A percentile compares a stretch with the other conserved stretches of the same genome.
Evolutionary conservation across 208 protist genomes (phyloP).

Genomic region (Leishmania braziliensis): DNA sequence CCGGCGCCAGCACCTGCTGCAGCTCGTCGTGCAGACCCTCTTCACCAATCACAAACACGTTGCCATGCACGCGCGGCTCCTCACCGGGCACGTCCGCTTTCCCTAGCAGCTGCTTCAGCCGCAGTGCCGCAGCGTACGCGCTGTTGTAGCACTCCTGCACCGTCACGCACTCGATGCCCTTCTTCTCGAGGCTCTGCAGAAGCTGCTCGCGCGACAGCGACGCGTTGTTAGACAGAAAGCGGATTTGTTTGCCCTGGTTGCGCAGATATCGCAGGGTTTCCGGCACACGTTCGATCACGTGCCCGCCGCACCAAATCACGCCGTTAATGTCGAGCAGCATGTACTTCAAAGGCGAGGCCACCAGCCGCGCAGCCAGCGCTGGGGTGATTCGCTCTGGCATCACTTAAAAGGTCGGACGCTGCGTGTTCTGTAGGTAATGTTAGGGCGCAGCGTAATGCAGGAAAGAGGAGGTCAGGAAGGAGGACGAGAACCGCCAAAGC

Average conservation of each 20-base stretch:
- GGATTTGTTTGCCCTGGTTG: conserved; percentile 48
- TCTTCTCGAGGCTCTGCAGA: conserved; percentile 31
- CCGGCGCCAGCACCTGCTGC: conserved; percentile 53
- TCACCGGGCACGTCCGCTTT: not conserved
- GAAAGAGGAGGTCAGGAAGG: not conserved
- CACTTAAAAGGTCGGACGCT: not conserved
- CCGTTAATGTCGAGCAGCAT: conserved; percentile 78
- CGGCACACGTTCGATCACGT: conserved; percentile 46
- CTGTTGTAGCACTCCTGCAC: conserved; percentile 68
- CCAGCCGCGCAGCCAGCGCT: conserved; percentile 30
- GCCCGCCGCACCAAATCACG: conserved; percentile 60
- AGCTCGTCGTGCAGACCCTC: conserved; percentile 74
- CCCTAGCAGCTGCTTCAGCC: conserved; percentile 43
- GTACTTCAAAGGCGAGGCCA: conserved; percentile 47
- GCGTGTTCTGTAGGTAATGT: not conserved
- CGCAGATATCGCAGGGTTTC: conserved; percentile 65
- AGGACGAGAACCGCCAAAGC: not conserved
- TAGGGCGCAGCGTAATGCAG: not conserved
- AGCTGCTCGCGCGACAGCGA: conserved; percentile 50
- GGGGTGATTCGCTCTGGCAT: conserved; percentile 36
- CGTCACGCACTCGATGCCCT: conserved; percentile 51
- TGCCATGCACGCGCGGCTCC: conserved; percentile 50
- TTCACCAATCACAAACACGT: conserved; percentile 76
- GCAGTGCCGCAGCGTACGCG: conserved; percentile 61
- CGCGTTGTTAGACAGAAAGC: conserved; percentile 81